phyloP scores from a whole-genome alignment of 441 rosid genomes.

The Adansonia gregorii region DNA sequence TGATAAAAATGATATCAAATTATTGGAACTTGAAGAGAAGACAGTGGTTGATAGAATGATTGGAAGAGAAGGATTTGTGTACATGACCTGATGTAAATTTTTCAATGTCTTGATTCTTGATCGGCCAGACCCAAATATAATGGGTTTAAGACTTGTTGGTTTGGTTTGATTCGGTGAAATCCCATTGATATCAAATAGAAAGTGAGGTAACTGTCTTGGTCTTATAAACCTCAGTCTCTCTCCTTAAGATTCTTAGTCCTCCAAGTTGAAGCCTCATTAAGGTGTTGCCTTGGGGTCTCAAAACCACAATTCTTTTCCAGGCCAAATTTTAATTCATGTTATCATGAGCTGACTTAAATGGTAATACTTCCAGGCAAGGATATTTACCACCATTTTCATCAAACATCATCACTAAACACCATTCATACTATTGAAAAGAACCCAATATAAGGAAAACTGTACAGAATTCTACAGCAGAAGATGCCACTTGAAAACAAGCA shows the following conservation, averaged over 20 bases:
- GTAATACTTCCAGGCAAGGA: not conserved
- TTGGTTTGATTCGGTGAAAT: not conserved
- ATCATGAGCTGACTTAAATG: not conserved
- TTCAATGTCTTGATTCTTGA: not conserved
- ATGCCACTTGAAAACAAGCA: not conserved
- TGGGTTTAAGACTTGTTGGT: not conserved
- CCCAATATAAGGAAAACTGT: not conserved
- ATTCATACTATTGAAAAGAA: not conserved
- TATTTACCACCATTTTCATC: not conserved
- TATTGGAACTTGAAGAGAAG: not conserved
- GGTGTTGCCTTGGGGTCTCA: not conserved
- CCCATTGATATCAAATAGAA: not conserved
- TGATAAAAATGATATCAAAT: slow-evolving; percentile 1
- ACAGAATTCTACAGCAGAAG: not conserved
- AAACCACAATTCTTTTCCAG: not conserved
- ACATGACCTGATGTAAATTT: not conserved
- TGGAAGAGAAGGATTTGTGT: not conserved
- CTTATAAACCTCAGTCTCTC: not conserved
- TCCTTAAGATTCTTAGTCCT: not conserved
- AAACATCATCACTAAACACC: not conserved
- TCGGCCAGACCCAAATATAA: not conserved
- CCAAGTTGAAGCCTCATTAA: not conserved
- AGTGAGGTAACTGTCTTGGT: not conserved
- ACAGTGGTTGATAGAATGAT: not conserved
- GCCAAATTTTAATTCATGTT: not conserved